Base-by-base conservation (phyloP, 202 grass and related monocot genomes). In the Setaria viridis region DNA sequence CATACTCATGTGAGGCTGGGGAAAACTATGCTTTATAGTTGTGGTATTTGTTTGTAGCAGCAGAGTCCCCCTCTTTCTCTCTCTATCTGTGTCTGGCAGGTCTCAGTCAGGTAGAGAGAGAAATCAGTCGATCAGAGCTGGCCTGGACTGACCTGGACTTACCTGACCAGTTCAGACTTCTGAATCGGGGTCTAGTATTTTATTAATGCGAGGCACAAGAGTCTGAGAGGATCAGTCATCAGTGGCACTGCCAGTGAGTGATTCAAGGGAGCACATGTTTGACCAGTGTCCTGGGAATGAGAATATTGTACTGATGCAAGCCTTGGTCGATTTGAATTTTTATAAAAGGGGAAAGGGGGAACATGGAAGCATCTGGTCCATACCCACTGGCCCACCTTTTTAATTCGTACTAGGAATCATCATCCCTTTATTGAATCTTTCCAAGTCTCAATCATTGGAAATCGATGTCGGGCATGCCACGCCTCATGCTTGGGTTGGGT, bases 221-320 rank as follows among this genome's bases (percentile, higher is more conserved):
- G 10, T 80, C 19, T 29, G 39, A 50, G 1, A 37, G 15, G 46
- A 49, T 41, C 17, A 39, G 21, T 14, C 63, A 56, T 7, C 33
- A 41, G 39, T 1, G 6, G 39, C 0, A 41, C 20, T 10, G 20
- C 20, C 56, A 13, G 11, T 63, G 29, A 13, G 75, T 46, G 2
- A 42, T 29, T 60, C 13, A 34, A 58, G 69, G 9, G 51, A 11
- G 74, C 87, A 74, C 81, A 32, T 84, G 87, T 56, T 84, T 88
- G 75, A 80, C 87, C 30, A 39, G 48, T 88, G 86, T 37, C 39
- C 48, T 58, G 47, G 56, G 74, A 10, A 63, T 19, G 65, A 63
- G 66, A 34, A 70, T 57, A 70, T 34, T 64, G 19, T 29, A 15
- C 35, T 37, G 34, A 67, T 20, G 32, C 35, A 37, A 54, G 20